Conservation (phyloP, 108 stramenopile genomes). For the Chaetoceros tenuissimus region DNA sequence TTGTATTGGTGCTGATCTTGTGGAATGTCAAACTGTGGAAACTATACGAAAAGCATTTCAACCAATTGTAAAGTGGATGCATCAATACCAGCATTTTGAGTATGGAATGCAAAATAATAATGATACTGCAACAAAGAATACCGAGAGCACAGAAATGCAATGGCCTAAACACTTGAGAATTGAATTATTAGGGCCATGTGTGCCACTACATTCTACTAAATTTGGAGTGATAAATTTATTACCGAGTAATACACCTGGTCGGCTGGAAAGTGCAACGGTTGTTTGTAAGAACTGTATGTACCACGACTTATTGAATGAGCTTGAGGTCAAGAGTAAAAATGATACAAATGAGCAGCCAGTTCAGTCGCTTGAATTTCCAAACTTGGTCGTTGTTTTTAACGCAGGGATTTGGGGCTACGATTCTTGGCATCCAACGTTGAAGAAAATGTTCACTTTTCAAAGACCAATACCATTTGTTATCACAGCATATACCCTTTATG, state of each 20-base stretch:
- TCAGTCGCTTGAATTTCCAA: constrained; percentile 15
- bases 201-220: constrained; percentile 19
- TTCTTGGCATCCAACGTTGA: constrained; percentile 68
- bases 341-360: too few relatives aligned
- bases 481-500: constrained; percentile 76
- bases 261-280: constrained; percentile 35
- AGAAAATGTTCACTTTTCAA: constrained; percentile 5
- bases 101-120: constrained; percentile 12
- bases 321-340: not conserved
- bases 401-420: constrained; percentile 86
- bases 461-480: constrained; percentile 39
- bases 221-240: constrained; percentile 30
- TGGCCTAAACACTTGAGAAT: constrained; percentile 18
- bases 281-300: constrained; percentile 51
- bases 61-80: constrained; percentile 66
- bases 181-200: constrained; percentile 63
- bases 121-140: not conserved
- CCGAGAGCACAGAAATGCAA: not conserved
- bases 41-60: constrained; percentile 41
- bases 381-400: constrained; percentile 64
- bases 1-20: constrained; percentile 66
- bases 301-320: constrained; percentile 37
- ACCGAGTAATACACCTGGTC: constrained; percentile 10
- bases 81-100: too few relatives aligned
- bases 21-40: constrained; percentile 61